phyloP scores from a whole-genome alignment of 495 filamentous ascomycete genomes.

The Podospora pseudocomata region DNA sequence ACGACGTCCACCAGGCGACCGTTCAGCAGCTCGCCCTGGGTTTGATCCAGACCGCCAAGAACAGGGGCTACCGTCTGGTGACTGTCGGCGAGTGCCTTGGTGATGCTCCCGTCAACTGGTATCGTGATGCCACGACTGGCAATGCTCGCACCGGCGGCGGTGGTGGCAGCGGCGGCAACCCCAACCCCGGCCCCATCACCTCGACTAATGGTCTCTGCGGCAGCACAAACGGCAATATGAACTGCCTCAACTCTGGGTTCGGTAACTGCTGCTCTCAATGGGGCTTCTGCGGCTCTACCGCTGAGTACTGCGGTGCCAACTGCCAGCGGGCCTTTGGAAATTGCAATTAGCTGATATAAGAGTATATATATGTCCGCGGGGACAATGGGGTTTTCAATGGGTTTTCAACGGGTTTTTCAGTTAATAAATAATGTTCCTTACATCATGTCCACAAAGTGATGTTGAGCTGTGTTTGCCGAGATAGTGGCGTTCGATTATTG shows the following conservation, averaged over 20 bases:
- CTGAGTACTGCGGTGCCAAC: constrained; percentile 21
- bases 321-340: constrained; percentile 24
- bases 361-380: neutral
- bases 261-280: constrained; percentile 27
- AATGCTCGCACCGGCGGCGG: constrained; percentile 11
- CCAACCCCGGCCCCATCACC: constrained; percentile 1
- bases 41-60: constrained; percentile 51
- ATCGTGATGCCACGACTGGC: constrained; percentile 28
- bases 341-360: constrained; percentile 8
- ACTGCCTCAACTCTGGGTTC: constrained; percentile 20
- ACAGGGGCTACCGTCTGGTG: constrained; percentile 46
- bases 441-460: neutral
- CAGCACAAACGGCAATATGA: constrained; percentile 16
- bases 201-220: constrained; percentile 26
- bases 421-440: neutral
- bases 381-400: neutral
- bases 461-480: too few relatives aligned
- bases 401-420: neutral
- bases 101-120: constrained; percentile 42
- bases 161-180: constrained; percentile 1
- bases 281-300: constrained; percentile 28
- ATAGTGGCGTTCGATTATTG: too few relatives aligned
- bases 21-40: constrained; percentile 59
- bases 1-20: constrained; percentile 64
- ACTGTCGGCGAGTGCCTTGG: constrained; percentile 40